Base-by-base conservation (phyloP, 106 monocot genomes). In the Vanilla planifolia region DNA sequence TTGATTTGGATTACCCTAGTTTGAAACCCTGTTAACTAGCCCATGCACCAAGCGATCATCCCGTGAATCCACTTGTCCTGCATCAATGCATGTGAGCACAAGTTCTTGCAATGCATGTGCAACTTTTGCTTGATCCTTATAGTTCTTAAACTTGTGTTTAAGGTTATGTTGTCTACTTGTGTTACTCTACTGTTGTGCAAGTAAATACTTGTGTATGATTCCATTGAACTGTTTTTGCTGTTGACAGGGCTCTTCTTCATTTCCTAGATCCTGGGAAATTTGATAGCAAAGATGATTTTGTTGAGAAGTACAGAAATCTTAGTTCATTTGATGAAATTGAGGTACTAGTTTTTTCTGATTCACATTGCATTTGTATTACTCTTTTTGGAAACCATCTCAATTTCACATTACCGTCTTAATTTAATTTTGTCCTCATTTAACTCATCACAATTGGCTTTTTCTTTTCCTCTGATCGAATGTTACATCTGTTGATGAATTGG, bases 271-370 rank as follows among this genome's bases (percentile, higher is more conserved):
- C 75, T 48, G 73, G 35, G 16, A 98, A 98, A 67, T 98, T 98
- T 33, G 75, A 48, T 14, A 98, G 55, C 39, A 98, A 98, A 60
- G 88, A 92, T 28, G 79, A 78, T 67, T 98, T 98, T 88, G 85
- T 98, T 61, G 86, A 98, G 73, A 92, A 79, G 33, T 98, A 98
- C 68, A 98, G 92, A 61, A 98, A 98, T 67, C 64, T 98, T 20
- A 98, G 88, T 58, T 92, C 96, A 35, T 98, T 98, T 32, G 77
- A 92, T 72, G 96, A 98, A 73, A 79, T 61, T 68, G 91, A 98
- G 96, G 96, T 98, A 81, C 32, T 22, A 40, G 52, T 28, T 48
- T 37, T 44, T 35, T 3, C n/a, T 65, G 44, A 33, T 22, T 61
- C 62, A 4, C 8, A 13, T 71, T 40, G 56, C 27, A 15, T 35